Evolutionary conservation across 768 basidiomycete genomes (phyloP).

Genomic region (Amanita subjunquillea): DNA sequence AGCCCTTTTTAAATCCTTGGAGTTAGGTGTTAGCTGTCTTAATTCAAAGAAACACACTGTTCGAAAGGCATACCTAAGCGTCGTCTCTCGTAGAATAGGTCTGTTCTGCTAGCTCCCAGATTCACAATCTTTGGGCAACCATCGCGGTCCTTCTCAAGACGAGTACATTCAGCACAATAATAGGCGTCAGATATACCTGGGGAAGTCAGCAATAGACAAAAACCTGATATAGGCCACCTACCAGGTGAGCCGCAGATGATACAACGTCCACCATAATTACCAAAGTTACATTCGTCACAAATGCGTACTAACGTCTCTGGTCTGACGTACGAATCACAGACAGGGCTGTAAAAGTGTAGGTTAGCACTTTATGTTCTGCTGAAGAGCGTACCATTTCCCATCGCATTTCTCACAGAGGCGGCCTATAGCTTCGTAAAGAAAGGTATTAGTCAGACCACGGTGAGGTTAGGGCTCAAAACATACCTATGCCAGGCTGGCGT

Average conservation of each 20-base stretch:
- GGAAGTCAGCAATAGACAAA: not conserved
- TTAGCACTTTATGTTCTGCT: not conserved
- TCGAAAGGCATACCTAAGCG: constrained; percentile 49
- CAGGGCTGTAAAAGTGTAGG: constrained; percentile 48
- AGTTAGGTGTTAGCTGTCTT: not conserved
- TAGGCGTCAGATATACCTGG: constrained; percentile 98
- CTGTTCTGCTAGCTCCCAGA: constrained; percentile 87
- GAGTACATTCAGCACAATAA: constrained; percentile 96
- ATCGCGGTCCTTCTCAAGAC: constrained; percentile 94
- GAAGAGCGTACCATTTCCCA: constrained; percentile 81
- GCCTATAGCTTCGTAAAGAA: constrained; percentile 64
- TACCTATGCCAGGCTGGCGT: constrained; percentile 94
- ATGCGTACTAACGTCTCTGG: constrained; percentile 97
- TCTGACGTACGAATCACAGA: constrained; percentile 98
- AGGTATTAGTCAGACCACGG: not conserved
- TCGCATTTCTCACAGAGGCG: constrained; percentile 98
- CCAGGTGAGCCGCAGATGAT: constrained; percentile 97
- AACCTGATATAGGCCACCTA: constrained; percentile 22
- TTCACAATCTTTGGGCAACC: constrained; percentile 99
- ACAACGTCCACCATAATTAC: constrained; percentile 94
- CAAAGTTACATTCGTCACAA: constrained; percentile 99
- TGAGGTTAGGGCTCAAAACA: constrained; percentile 4
- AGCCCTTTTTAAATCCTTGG: constrained; percentile 65
- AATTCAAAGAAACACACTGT: not conserved
- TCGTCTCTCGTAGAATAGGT: constrained; percentile 85